A percentile compares a stretch with the other conserved stretches of the same genome.
phyloP scores from a whole-genome alignment of 2,329 filamentous ascomycete genomes.

The Diplodia seriata region DNA sequence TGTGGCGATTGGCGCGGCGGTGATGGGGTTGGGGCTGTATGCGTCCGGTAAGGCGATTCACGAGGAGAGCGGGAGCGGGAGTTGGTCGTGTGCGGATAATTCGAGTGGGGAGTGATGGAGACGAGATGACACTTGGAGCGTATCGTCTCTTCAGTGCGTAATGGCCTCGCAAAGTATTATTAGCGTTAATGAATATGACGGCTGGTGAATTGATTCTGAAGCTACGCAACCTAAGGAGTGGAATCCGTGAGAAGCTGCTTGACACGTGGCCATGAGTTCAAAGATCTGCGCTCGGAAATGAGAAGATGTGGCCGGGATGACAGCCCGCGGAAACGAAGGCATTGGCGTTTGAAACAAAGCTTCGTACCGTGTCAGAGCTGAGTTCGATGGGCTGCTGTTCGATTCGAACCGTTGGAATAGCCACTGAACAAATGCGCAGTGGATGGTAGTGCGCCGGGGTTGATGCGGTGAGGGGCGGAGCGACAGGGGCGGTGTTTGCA shows the following conservation, averaged over 20 bases:
- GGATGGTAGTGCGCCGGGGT: not conserved
- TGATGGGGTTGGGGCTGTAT: conserved; percentile 38
- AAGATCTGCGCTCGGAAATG: not conserved
- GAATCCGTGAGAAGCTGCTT: not conserved
- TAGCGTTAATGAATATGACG: too few relatives aligned
- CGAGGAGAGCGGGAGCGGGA: conserved; percentile 36
- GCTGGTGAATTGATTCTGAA: too few relatives aligned
- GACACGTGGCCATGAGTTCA: not conserved
- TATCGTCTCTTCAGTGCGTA: too few relatives aligned
- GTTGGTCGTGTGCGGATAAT: conserved; percentile 38
- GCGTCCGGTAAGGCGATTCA: conserved; percentile 39
- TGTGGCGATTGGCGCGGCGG: conserved; percentile 6
- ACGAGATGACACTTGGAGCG: too few relatives aligned
- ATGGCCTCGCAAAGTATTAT: too few relatives aligned
- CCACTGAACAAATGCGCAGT: not conserved
- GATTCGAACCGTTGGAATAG: not conserved
- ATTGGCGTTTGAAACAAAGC: not conserved
- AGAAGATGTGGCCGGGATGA: not conserved
- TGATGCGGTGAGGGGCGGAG: conserved; percentile 21
- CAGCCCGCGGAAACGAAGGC: not conserved
- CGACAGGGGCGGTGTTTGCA: conserved; percentile 27
- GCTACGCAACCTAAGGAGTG: not conserved
- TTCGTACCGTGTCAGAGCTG: not conserved
- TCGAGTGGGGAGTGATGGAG: not conserved
- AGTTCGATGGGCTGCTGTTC: not conserved